Conservation (phyloP, 2,329 filamentous ascomycete genomes). For the Neurospora crassa region DNA sequence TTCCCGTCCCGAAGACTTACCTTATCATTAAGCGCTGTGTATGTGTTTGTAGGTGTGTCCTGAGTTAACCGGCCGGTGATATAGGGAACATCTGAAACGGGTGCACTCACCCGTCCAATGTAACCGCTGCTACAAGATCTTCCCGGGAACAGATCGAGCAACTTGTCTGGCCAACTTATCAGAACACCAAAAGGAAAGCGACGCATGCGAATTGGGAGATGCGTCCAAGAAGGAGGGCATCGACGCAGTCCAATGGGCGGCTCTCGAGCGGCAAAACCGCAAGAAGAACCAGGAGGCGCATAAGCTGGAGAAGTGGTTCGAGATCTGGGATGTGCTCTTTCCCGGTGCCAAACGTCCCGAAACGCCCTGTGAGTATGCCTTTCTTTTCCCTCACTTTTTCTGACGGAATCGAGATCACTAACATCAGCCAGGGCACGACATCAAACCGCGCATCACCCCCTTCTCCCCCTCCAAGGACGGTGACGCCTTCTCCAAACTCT, state of each 20-base stretch:
- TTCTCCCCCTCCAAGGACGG: constrained; percentile 12
- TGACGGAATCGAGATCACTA: neutral
- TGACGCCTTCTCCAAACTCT: constrained; percentile 17
- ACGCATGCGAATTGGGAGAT: constrained; percentile 15
- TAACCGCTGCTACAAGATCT: constrained; percentile 19
- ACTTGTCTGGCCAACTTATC: constrained; percentile 12
- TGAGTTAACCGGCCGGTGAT: neutral
- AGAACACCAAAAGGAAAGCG: constrained; percentile 14
- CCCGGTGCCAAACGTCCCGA: constrained; percentile 12
- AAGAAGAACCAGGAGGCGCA: constrained; percentile 21
- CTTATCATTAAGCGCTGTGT: neutral
- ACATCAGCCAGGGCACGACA: constrained; percentile 15
- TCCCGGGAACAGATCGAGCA: constrained; percentile 11
- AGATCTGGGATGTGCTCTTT: constrained; percentile 21
- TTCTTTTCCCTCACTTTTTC: neutral
- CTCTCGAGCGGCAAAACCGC: constrained; percentile 18
- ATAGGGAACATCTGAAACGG: constrained; percentile 20
- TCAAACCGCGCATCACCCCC: constrained; percentile 2
- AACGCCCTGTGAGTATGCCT: constrained; percentile 17
- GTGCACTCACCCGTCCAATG: constrained; percentile 21
- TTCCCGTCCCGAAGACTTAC: neutral
- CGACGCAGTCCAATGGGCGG: constrained; percentile 18
- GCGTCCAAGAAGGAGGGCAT: constrained; percentile 18
- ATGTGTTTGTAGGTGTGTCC: neutral
- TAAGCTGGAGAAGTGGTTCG: constrained; percentile 21